Conservation (phyloP, 169 alveolate genomes). For the Theileria equi region DNA sequence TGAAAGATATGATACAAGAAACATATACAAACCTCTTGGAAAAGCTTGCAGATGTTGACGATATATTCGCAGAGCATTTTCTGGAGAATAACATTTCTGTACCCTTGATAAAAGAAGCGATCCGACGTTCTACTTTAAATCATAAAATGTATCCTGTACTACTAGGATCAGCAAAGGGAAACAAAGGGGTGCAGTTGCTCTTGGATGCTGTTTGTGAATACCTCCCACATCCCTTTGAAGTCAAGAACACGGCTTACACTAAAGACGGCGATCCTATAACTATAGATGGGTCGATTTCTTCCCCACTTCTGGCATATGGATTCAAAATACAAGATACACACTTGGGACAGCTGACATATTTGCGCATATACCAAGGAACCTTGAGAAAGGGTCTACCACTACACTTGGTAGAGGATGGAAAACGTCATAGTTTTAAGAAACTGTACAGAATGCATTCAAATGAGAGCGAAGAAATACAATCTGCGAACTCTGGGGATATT, state of each 20-base stretch:
- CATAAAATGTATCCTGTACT: constrained; percentile 85
- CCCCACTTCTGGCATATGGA: constrained; percentile 89
- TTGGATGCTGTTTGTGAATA: constrained; percentile 90
- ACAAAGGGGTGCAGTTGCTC: constrained; percentile 91
- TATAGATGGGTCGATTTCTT: constrained; percentile 14
- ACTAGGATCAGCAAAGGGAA: constrained; percentile 94
- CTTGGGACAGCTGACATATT: constrained; percentile 89
- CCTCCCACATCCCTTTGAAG: constrained; percentile 88
- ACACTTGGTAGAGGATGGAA: constrained; percentile 55
- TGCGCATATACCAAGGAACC: constrained; percentile 89
- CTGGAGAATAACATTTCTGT: constrained; percentile 68
- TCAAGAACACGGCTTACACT: constrained; percentile 51
- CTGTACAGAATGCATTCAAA: constrained; percentile 91
- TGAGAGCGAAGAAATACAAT: constrained; percentile 86
- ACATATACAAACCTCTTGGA: constrained; percentile 6
- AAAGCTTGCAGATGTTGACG: constrained; percentile 89
- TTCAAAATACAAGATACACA: constrained; percentile 89
- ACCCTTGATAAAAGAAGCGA: constrained; percentile 56
- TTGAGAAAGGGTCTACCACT: constrained; percentile 55
- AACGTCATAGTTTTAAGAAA: constrained; percentile 74
- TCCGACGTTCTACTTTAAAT: constrained; percentile 75
- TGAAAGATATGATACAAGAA: constrained; percentile 1
- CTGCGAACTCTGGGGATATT: constrained; percentile 93
- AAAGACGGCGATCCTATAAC: constrained; percentile 34
- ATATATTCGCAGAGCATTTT: constrained; percentile 87